A percentile compares a stretch with the other conserved stretches of the same genome.
Conservation (phyloP, 2,329 filamentous ascomycete genomes). For the Fusarium sterilihyphosum region DNA sequence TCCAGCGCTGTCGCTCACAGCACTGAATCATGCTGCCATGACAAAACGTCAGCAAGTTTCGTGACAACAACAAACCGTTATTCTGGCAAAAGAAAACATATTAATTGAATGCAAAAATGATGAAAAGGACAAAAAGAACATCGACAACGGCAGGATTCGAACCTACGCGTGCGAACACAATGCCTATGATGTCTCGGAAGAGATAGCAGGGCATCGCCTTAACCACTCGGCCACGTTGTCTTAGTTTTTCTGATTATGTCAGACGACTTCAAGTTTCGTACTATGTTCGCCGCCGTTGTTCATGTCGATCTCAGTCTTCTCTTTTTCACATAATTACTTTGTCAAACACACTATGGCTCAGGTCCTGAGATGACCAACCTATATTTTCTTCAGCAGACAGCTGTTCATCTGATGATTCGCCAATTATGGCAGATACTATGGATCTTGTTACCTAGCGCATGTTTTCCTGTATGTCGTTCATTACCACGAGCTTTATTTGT, state of each 20-base stretch:
- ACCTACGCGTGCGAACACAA: constrained; percentile 33
- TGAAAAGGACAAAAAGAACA: background rate
- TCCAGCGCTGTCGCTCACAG: background rate
- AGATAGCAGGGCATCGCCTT: constrained; percentile 32
- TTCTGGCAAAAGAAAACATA: background rate
- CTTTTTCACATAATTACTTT: background rate
- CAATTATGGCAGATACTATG: too few species aligned
- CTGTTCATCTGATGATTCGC: accelerated
- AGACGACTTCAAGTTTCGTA: accelerated
- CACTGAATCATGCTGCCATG: background rate
- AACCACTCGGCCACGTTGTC: constrained; percentile 32
- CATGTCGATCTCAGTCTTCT: too few species aligned
- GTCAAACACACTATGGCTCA: too few species aligned
- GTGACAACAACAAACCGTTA: accelerated
- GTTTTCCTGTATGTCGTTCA: too few species aligned
- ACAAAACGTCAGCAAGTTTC: accelerated
- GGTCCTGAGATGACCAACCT: too few species aligned
- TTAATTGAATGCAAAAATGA: too few species aligned
- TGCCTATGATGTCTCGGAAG: constrained; percentile 24
- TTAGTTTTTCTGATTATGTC: background rate
- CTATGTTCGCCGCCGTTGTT: accelerated
- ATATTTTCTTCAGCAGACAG: too few species aligned
- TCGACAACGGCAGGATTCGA: constrained; percentile 32
- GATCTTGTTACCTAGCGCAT: too few species aligned
- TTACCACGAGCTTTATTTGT: too few species aligned